Base-by-base conservation (phyloP, 1,284 basidiomycete species). In the Sanghuangporus sanghuang region DNA sequence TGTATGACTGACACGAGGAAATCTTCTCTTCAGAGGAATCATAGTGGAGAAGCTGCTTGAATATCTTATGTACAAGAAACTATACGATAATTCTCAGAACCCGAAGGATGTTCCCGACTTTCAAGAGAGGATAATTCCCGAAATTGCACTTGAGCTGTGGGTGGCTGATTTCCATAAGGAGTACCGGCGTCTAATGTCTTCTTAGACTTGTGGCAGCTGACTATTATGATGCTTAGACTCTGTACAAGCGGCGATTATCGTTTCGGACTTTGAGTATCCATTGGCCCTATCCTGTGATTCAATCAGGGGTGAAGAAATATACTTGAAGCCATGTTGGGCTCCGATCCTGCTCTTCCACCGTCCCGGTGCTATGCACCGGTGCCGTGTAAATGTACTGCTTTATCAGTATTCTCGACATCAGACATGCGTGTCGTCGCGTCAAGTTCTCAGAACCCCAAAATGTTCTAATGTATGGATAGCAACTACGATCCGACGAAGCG, bases 11-110 rank as follows among this genome's bases (percentile, higher is more conserved):
- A 36, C 40, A 7, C 21, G 35, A 16, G 12, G 32, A 8, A 36
- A 44, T 21, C 11, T 32, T 46, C 6, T 14, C n/a, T 12, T 16
- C 69, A 92, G 91, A 36, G 87, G 84, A 2, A 81, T 87, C 44
- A 85, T 94, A 32, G 84, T 92, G 1, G 91, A 94, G 73, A 93
- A 92, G 71, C 78, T 94, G 38, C 79, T 89, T 46, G 92, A 95
- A 72, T 95, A 92, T 71, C 85, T 95, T 74, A 76, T 83, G 61
- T 93, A 90, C 80, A 92, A 90, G 75, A 78, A 84, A 0, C 77
- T 87, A 64, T 91, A 92, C 71, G 81, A 85, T 63, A 78, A 79
- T 14, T 77, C 75, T 0, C 80, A 78, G 0, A 74, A 80, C 1
- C 89, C 86, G 66, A 86, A 89, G 67, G 89, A 92, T 52, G 78